Conservation (phyloP, 768 basidiomycete species). For the Collybiopsis luxurians region DNA sequence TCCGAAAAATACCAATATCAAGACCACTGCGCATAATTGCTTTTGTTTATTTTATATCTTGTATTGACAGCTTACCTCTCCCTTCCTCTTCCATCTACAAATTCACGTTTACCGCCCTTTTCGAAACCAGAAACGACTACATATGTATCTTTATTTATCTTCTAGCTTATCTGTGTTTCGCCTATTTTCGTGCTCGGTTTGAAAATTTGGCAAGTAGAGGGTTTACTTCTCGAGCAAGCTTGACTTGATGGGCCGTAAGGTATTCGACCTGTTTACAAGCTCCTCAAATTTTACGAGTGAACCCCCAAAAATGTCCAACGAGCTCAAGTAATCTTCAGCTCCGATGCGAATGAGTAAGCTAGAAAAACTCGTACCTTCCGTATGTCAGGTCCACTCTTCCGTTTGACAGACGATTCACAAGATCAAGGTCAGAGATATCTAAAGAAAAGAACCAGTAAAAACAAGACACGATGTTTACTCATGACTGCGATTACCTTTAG, state of each 20-base stretch:
- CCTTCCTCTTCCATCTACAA: no score
- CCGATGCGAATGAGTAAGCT: neutral
- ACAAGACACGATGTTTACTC: neutral
- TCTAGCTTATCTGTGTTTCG: neutral
- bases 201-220: no score
- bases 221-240: no score
- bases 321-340: conserved; percentile 25
- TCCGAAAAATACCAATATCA: no score
- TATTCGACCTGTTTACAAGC: conserved; percentile 34
- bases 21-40: no score
- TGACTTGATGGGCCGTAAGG: no score
- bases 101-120: neutral
- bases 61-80: no score
- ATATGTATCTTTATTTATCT: neutral
- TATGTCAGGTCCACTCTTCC: conserved; percentile 67
- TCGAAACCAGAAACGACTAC: neutral
- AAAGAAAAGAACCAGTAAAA: neutral
- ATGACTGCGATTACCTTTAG: conserved; percentile 59
- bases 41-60: no score
- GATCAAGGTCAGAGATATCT: conserved; percentile 80
- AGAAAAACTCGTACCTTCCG: conserved; percentile 23
- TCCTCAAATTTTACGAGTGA: conserved; percentile 48
- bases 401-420: conserved; percentile 74
- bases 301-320: conserved; percentile 62
- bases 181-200: no score